Evolutionary conservation across 2,329 filamentous ascomycete species (phyloP).

Genomic region (Pseudocercospora fijiensis): DNA sequence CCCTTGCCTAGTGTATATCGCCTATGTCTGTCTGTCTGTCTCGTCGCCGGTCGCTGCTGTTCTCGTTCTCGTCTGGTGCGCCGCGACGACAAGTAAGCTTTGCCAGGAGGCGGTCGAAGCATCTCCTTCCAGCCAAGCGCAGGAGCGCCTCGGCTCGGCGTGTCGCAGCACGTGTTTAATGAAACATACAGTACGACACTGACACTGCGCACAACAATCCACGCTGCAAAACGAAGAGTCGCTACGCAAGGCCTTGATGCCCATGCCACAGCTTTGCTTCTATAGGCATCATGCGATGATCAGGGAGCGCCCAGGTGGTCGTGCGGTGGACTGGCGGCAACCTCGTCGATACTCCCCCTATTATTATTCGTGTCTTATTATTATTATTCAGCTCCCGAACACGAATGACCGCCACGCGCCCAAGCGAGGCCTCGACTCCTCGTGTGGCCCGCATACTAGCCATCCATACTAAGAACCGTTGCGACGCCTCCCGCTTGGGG

Average conservation of each 20-base stretch:
- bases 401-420: conserved; percentile 13
- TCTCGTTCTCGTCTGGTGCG: neutral
- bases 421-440: conserved; percentile 23
- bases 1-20: neutral
- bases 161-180: conserved; percentile 16
- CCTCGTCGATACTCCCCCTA: conserved; percentile 13
- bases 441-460: conserved; percentile 14
- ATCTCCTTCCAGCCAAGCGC: conserved; percentile 6
- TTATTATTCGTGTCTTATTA: conserved; percentile 16
- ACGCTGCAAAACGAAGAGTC: conserved; percentile 1
- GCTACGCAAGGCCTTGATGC: neutral
- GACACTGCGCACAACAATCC: conserved; percentile 5
- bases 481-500: conserved; percentile 17
- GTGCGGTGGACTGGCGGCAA: conserved; percentile 12
- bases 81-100: conserved; percentile 11
- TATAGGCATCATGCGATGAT: neutral
- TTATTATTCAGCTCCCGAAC: conserved; percentile 16
- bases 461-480: conserved; percentile 17
- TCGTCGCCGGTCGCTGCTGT: neutral
- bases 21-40: too few relatives aligned
- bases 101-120: neutral
- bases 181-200: conserved; percentile 8
- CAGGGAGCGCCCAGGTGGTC: neutral
- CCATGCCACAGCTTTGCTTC: conserved; percentile 1
- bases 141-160: conserved; percentile 1